Percentiles rank a stretch among this genome's conserved stretches.
Conservation (phyloP, 371 early-diverging fungal species). For the Gilbertella persicaria region DNA sequence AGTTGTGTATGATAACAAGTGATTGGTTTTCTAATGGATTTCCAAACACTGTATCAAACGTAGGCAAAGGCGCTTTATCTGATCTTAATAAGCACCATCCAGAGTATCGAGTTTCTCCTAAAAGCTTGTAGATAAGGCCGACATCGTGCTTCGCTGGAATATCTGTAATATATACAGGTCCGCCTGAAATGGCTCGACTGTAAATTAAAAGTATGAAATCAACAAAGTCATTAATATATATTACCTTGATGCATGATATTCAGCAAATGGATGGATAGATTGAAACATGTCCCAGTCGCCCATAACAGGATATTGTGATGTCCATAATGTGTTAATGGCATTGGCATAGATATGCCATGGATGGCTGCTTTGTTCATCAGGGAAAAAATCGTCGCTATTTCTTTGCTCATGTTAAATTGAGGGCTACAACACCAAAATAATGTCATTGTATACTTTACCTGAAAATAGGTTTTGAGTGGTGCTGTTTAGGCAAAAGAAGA, state of each 20-base stretch:
- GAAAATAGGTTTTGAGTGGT: background rate
- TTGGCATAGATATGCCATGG: constrained; percentile 54
- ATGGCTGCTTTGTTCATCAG: constrained; percentile 41
- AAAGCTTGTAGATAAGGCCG: constrained; percentile 17
- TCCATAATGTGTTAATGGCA: constrained; percentile 38
- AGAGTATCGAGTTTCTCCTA: constrained; percentile 9
- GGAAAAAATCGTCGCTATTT: constrained; percentile 53
- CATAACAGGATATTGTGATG: constrained; percentile 10
- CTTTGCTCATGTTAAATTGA: no score
- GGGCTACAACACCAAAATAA: background rate
- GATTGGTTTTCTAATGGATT: constrained; percentile 10
- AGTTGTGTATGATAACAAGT: constrained; percentile 9
- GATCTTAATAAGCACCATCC: constrained; percentile 15
- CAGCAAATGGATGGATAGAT: constrained; percentile 41
- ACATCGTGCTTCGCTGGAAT: constrained; percentile 24
- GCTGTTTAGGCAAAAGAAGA: background rate
- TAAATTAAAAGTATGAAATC: no score
- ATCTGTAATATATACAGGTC: constrained; percentile 52
- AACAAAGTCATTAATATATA: background rate
- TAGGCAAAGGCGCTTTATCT: constrained; percentile 9
- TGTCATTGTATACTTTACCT: background rate
- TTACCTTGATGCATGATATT: constrained; percentile 45
- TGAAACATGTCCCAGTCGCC: constrained; percentile 63
- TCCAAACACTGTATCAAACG: constrained; percentile 19
- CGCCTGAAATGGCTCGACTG: constrained; percentile 46